Conservation (phyloP, 306 rosid species). For the Glycine soja region DNA sequence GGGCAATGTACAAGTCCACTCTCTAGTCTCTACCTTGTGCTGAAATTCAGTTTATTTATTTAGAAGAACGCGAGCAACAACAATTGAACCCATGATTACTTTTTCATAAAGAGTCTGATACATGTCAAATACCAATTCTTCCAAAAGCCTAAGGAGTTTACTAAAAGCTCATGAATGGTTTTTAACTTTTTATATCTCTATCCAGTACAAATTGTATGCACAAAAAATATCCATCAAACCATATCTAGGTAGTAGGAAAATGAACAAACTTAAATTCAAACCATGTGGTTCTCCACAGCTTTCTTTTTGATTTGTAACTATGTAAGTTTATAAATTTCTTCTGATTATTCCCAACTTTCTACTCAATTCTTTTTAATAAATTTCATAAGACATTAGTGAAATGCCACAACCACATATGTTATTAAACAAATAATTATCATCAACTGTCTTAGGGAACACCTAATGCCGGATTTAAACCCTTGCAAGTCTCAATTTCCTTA, state of each 20-base stretch:
- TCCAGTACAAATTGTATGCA: neutral
- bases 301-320: neutral
- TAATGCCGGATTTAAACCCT: neutral
- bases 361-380: neutral
- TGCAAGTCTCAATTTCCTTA: neutral
- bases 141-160: neutral
- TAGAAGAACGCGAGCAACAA: neutral
- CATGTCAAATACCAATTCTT: neutral
- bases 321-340: neutral
- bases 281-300: neutral
- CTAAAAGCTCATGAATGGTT: neutral
- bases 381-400: neutral
- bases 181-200: neutral
- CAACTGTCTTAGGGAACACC: neutral
- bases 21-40: slow-evolving; percentile 3
- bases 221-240: neutral
- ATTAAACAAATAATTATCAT: neutral
- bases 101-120: neutral
- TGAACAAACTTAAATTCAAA: neutral
- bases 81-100: neutral
- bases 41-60: neutral
- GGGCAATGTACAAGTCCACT: neutral
- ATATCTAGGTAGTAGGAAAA: neutral
- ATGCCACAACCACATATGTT: neutral
- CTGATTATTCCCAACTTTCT: neutral